A percentile compares a stretch with the other conserved stretches of the same genome.
phyloP scores from a whole-genome alignment of 768 basidiomycete species.

The Saitozyma podzolica region DNA sequence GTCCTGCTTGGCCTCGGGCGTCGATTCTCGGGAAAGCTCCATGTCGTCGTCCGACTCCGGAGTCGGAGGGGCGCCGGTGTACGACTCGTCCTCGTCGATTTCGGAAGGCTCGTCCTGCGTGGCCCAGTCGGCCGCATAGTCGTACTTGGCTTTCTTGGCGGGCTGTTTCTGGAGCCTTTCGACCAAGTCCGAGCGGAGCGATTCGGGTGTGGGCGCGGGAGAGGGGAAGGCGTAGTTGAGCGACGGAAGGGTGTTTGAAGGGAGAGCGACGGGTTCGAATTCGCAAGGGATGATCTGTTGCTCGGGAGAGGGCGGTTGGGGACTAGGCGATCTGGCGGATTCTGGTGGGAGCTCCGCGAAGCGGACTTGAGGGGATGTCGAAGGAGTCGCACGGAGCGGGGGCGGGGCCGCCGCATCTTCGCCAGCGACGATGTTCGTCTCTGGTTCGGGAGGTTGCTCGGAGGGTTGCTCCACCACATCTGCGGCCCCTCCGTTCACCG shows the following conservation, averaged over 20 bases:
- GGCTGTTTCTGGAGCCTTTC: slow-evolving; percentile 23
- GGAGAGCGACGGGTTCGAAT: neutral
- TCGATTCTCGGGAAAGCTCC: too few species aligned
- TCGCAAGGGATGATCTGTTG: neutral
- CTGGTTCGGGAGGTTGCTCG: neutral
- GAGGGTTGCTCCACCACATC: neutral
- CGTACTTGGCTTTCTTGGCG: slow-evolving; percentile 4
- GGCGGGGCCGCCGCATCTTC: neutral
- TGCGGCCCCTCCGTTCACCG: neutral
- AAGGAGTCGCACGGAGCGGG: too few species aligned
- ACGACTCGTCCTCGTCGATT: neutral
- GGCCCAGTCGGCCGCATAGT: slow-evolving; percentile 37
- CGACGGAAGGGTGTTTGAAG: neutral
- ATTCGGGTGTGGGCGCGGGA: slow-evolving; percentile 34
- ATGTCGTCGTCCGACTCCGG: neutral
- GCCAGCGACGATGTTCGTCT: neutral
- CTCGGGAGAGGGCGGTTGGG: neutral
- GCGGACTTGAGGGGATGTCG: neutral
- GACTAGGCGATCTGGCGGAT: neutral
- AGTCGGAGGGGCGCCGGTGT: neutral
- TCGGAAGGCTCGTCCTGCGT: slow-evolving; percentile 10
- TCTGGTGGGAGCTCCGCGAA: slow-evolving; percentile 1
- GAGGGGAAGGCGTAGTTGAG: slow-evolving; percentile 26
- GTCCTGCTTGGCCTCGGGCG: too few species aligned
- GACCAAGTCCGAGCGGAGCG: slow-evolving; percentile 27